Percentiles rank a stretch among this genome's conserved stretches.
Evolutionary conservation across 1,284 basidiomycete species (phyloP).

Genomic region (Trametes hirsuta): DNA sequence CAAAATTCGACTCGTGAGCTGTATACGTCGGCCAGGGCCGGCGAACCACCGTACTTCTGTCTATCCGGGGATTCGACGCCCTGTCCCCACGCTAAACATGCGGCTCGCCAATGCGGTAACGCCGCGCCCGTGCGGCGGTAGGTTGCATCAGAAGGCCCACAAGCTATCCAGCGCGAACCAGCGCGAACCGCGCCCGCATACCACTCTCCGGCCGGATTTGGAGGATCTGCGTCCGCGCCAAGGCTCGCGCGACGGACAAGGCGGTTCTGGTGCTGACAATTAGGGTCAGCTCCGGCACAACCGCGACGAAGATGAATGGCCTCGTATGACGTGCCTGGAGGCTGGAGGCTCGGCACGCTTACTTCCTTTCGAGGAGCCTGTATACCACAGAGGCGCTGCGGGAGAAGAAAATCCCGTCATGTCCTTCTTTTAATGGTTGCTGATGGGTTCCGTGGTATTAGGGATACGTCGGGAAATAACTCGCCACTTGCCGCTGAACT

Average conservation of each 20-base stretch:
- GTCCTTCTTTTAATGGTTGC: no score
- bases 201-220: background rate
- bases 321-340: no score
- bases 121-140: background rate
- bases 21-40: background rate
- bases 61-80: background rate
- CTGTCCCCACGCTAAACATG: slow-evolving; percentile 11
- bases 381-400: no score
- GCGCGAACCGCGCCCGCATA: background rate
- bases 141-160: slow-evolving; percentile 14
- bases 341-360: no score
- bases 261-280: background rate
- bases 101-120: background rate
- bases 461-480: no score
- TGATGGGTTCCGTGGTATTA: no score
- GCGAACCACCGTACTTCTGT: background rate
- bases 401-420: no score
- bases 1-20: background rate
- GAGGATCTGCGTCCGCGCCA: slow-evolving; percentile 2
- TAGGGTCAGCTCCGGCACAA: no score
- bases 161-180: background rate
- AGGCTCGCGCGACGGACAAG: background rate
- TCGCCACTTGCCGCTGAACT: no score
- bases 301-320: no score
- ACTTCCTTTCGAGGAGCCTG: no score